A percentile compares a stretch with the other conserved stretches of the same genome.
phyloP scores from a whole-genome alignment of 176 grass and related monocot species.

The Ananas comosus region DNA sequence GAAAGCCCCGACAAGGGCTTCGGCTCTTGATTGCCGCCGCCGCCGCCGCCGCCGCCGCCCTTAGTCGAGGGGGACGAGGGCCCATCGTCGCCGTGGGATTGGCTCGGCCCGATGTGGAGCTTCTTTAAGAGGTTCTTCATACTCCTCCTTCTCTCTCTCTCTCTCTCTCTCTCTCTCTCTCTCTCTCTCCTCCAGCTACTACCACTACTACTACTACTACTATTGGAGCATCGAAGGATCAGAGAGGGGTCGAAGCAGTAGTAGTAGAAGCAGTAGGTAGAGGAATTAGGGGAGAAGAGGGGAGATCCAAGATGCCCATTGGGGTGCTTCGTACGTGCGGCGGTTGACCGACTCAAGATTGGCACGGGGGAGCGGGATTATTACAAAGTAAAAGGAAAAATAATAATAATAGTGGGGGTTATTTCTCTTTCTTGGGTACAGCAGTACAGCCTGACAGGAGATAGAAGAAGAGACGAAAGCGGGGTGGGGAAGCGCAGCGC shows the following conservation, averaged over 20 bases:
- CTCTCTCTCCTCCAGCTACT: too few species aligned
- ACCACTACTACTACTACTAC: too few species aligned
- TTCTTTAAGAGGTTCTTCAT: slow-evolving; percentile 99
- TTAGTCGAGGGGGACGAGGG: slow-evolving; percentile 20
- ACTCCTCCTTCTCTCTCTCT: background rate
- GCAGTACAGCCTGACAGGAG: too few species aligned
- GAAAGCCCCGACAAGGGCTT: slow-evolving; percentile 42
- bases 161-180: too few species aligned
- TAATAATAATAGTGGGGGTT: too few species aligned
- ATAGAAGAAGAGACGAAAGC: too few species aligned
- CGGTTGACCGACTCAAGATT: background rate
- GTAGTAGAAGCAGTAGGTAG: background rate
- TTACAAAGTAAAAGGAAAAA: background rate
- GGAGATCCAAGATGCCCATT: background rate
- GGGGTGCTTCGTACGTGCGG: background rate
- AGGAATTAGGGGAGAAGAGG: background rate
- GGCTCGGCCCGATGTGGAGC: slow-evolving; percentile 70
- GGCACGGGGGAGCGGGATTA: background rate
- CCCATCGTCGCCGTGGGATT: slow-evolving; percentile 25
- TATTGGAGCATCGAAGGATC: background rate
- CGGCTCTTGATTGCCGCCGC: slow-evolving; percentile 29
- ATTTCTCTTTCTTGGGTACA: background rate
- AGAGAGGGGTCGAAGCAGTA: background rate
- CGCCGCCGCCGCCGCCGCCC: too few species aligned
- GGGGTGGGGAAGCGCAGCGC: too few species aligned